phyloP scores from a whole-genome alignment of 1,284 basidiomycete species.

The Porogramme epimiltina region DNA sequence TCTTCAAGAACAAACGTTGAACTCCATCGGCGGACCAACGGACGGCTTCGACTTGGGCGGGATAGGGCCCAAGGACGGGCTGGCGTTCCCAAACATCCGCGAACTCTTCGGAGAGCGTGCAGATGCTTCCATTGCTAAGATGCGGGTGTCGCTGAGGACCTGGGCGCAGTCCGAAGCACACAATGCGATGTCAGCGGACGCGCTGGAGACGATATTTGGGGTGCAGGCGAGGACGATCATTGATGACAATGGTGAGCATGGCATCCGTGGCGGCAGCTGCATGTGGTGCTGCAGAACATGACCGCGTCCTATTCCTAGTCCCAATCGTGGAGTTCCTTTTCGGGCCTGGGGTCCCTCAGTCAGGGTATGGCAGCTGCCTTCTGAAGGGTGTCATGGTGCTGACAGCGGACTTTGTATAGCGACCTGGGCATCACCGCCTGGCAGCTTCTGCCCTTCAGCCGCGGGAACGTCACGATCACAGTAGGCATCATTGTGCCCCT shows the following conservation, averaged over 20 bases:
- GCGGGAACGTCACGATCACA: conserved; percentile 50
- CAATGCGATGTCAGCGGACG: conserved; percentile 38
- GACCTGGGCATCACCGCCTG: conserved; percentile 51
- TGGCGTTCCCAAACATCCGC: conserved; percentile 45
- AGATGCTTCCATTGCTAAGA: conserved; percentile 33
- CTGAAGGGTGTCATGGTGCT: no score
- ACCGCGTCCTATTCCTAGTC: no score
- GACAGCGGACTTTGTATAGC: conserved; percentile 1
- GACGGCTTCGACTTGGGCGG: conserved; percentile 36
- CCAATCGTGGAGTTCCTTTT: conserved; percentile 44
- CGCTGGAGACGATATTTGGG: conserved; percentile 42
- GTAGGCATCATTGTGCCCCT: conserved; percentile 27
- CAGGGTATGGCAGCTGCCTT: no score
- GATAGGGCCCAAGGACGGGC: conserved; percentile 35
- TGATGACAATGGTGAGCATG: conserved; percentile 41
- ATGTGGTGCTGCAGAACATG: not conserved
- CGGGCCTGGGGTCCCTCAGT: conserved; percentile 20
- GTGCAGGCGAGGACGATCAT: conserved; percentile 46
- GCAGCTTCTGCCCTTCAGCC: conserved; percentile 55
- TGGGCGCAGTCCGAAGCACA: conserved; percentile 46
- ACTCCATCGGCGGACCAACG: conserved; percentile 38
- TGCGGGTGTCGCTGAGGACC: conserved; percentile 32
- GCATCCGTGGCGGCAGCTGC: no score
- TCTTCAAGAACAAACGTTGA: conserved; percentile 51
- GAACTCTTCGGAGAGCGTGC: conserved; percentile 44